These are phyloP conservation scores for Coniochaeta sp. DNA, from an alignment of 2,329 filamentous ascomycete species.

Conservation along the genomic window DNA sequence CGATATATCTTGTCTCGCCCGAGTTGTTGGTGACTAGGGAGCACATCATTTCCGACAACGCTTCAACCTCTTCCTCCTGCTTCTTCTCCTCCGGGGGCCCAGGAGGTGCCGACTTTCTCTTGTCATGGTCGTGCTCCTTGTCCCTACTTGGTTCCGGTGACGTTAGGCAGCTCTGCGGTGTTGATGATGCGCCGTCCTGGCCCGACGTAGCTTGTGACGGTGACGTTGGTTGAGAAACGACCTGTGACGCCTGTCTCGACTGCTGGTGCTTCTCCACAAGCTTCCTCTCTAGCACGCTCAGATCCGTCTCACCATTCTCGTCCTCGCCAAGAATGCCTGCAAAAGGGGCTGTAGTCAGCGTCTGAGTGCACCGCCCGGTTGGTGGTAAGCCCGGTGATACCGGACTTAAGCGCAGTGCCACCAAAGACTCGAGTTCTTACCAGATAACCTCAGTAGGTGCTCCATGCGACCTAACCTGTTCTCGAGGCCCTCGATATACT, in stretches of 20 bases:
- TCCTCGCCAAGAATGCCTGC: constrained; percentile 76
- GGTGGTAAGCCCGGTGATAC: neutral
- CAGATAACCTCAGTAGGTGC: constrained; percentile 77
- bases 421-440: constrained; percentile 24
- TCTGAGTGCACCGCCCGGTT: neutral
- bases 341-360: constrained; percentile 16
- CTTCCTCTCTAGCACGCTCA: constrained; percentile 80
- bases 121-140: constrained; percentile 25
- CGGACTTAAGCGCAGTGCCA: neutral
- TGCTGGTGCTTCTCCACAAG: constrained; percentile 49
- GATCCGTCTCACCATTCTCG: constrained; percentile 76
- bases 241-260: constrained; percentile 41
- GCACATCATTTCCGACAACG: constrained; percentile 97
- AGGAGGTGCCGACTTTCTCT: constrained; percentile 30
- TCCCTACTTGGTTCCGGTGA: constrained; percentile 42
- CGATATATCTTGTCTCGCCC: constrained; percentile 93
- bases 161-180: constrained; percentile 46
- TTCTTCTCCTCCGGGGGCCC: constrained; percentile 26
- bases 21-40: constrained; percentile 91
- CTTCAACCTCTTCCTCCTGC: constrained; percentile 66
- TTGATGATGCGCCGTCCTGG: constrained; percentile 32
- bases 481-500: constrained; percentile 95
- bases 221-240: constrained; percentile 42
- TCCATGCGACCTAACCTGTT: constrained; percentile 96
- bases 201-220: constrained; percentile 39